These are phyloP conservation scores for Hymenotorrendiella dingleyae DNA, from an alignment of 2,329 filamentous ascomycete species.

Conservation along the genomic window DNA sequence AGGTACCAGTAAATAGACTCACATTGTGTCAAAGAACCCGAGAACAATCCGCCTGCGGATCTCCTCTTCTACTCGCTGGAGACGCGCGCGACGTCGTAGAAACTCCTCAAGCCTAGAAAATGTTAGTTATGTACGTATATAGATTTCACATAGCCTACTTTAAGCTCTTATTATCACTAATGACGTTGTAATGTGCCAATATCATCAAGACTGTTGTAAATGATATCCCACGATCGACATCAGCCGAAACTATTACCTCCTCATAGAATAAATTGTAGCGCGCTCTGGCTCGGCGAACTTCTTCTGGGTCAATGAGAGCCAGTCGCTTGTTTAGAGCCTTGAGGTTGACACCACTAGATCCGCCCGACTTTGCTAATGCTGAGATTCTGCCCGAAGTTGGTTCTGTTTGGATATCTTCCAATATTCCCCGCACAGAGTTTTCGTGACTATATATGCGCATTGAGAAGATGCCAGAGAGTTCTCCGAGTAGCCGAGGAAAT, in stretches of 20 bases:
- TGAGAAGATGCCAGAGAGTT: conserved; percentile 91
- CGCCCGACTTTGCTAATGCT: conserved; percentile 47
- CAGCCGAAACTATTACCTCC: conserved; percentile 89
- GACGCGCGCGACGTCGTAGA: conserved; percentile 76
- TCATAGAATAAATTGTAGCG: conserved; percentile 95
- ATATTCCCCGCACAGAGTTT: conserved; percentile 77
- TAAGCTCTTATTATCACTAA: conserved; percentile 93
- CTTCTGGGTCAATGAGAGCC: conserved; percentile 63
- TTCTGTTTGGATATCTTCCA: conserved; percentile 67
- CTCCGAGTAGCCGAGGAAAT: conserved; percentile 82
- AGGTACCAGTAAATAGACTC: conserved; percentile 29
- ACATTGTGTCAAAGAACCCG: conserved; percentile 92
- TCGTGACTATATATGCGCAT: conserved; percentile 95
- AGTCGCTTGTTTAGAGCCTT: conserved; percentile 69
- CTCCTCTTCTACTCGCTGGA: conserved; percentile 93
- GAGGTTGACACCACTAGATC: conserved; percentile 59
- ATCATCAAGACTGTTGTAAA: conserved; percentile 94
- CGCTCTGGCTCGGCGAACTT: conserved; percentile 68
- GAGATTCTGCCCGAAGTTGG: conserved; percentile 36
- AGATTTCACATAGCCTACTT: conserved; percentile 43
- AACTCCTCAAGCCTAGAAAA: conserved; percentile 77
- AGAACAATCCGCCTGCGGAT: conserved; percentile 85
- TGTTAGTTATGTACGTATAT: conserved; percentile 25
- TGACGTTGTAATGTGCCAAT: conserved; percentile 96
- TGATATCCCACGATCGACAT: conserved; percentile 81